Conservation (phyloP, 192 early-diverging fungal species). For the Podochytrium sp. region DNA sequence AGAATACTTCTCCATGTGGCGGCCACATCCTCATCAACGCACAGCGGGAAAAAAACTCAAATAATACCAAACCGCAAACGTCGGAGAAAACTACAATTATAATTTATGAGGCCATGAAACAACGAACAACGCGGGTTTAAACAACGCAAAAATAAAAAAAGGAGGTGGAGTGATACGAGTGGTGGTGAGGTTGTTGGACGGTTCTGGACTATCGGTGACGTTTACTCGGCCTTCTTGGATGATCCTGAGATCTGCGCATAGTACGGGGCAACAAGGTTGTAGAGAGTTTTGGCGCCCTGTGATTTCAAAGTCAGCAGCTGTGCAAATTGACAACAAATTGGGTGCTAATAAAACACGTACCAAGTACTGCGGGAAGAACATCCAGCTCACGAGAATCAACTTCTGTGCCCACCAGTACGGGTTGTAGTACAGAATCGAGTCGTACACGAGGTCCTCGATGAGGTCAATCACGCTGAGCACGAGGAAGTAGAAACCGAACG, state of each 20-base stretch:
- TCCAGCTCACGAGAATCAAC: constrained; percentile 28
- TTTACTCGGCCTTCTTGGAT: constrained; percentile 11
- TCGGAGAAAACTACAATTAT: too few relatives aligned
- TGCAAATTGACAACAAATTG: neutral
- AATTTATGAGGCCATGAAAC: neutral
- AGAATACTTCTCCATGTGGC: too few relatives aligned
- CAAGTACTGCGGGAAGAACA: constrained; percentile 45
- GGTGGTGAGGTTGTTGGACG: neutral
- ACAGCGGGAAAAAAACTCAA: too few relatives aligned
- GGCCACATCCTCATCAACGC: too few relatives aligned
- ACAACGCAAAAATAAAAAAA: neutral
- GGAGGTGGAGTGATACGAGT: neutral
- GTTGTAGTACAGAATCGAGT: constrained; percentile 33
- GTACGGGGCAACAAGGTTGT: constrained; percentile 35
- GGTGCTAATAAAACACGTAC: constrained; percentile 19
- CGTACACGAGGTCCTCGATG: constrained; percentile 37
- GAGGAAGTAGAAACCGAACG: constrained; percentile 47
- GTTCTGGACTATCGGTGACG: neutral
- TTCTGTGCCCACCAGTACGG: constrained; percentile 53
- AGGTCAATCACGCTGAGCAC: constrained; percentile 28
- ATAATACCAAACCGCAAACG: too few relatives aligned
- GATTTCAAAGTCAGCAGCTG: too few relatives aligned
- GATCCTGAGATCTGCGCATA: constrained; percentile 30
- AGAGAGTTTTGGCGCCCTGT: constrained; percentile 42
- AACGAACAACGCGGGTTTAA: neutral